Base-by-base conservation (phyloP, 371 early-diverging fungal species). In the Apophysomyces trapeziformis region DNA sequence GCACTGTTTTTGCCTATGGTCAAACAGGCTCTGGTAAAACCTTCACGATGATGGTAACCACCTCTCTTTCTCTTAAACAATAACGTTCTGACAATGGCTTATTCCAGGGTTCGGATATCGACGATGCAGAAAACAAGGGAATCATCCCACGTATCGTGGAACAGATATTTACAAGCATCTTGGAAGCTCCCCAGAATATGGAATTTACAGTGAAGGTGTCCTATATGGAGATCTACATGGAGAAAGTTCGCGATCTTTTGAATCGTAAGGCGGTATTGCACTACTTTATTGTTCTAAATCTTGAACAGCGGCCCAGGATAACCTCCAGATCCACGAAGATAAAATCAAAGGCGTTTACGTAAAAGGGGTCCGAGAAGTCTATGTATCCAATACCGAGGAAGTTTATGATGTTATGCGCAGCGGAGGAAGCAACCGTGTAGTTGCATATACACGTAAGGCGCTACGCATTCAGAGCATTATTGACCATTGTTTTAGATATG, bases 141-240 rank as follows among this genome's bases (percentile, higher is more conserved):
- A 85, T 98, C 56, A 93, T 94, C 60, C 95, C 96, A n/a, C 91
- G 96, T 62, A 87, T 94, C 61, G 89, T 95, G 56, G 92, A 96
- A 70, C 85, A 84, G 69, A 90, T 99, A 50, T 96, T 96, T 71
- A 69, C 77, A n/a, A 85, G 86, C 61, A 93, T 94, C 73, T 74
- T 87, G 73, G 88, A 87, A 16, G 89, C 94, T n/a, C 93, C 92
- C 35, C 75, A 90, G 3, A 90, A 87, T 44, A 89, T 93, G 70
- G 93, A 94, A 75, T 93, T 94, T 74, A 92, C 92, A 21, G 95
- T 96, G 70, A 92, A 91, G 72, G 89, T 93, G 14, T 93, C 93
- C 21, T 95, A 89, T 81, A 92, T 97, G 91, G 99, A 99, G 85
- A 96, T 99, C 68, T 99, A 99, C 84, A 98, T 98, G 93, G 99